phyloP scores from a whole-genome alignment of 148 eudicot genomes.

The Selenicereus undatus region DNA sequence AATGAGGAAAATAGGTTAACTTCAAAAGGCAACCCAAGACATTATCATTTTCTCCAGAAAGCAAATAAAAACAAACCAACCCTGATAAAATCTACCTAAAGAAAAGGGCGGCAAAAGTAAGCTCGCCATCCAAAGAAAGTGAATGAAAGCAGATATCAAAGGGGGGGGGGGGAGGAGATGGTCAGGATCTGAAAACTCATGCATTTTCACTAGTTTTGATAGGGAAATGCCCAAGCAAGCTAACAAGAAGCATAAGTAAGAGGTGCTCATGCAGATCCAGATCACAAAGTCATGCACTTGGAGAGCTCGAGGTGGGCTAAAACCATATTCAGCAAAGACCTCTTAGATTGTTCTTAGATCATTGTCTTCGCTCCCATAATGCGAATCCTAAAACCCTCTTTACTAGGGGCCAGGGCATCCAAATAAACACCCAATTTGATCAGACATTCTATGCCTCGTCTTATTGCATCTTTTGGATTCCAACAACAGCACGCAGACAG shows the following conservation, averaged over 20 bases:
- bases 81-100: neutral
- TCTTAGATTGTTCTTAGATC: neutral
- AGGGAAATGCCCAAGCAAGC: neutral
- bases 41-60: neutral
- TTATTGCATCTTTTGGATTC: neutral
- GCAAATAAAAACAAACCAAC: too few relatives aligned
- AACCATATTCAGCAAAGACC: neutral
- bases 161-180: neutral
- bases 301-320: neutral
- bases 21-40: neutral
- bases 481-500: neutral
- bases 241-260: neutral
- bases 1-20: neutral
- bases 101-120: neutral
- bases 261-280: neutral
- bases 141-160: neutral
- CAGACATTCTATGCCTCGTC: neutral
- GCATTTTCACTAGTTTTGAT: neutral
- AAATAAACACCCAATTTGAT: neutral
- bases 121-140: neutral
- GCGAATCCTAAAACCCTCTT: neutral
- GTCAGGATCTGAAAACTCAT: neutral
- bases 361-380: neutral
- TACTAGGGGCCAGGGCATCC: neutral
- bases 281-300: neutral